Base-by-base conservation (phyloP, 805 yeast genomes). In the Maudiozyma turicensis region DNA sequence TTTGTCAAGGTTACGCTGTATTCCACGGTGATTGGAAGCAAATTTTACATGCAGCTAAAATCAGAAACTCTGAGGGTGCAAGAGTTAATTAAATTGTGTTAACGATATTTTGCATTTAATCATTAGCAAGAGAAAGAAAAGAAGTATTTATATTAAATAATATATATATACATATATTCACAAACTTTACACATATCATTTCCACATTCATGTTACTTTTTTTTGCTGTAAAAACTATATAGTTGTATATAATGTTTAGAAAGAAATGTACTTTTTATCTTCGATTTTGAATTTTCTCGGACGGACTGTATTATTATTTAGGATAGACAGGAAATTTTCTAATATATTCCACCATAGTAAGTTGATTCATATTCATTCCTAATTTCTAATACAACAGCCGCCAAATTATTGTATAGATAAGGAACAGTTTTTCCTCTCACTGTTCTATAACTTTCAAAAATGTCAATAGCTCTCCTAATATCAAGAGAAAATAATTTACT, bases 341-440 rank as follows among this genome's bases (percentile, higher is more conserved):
- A 35, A 35, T n/a, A 35, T 35, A 13, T 32, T n/a, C 11, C 13
- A n/a, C 8, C 6, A 13, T 35, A 14, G 14, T 35, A 35, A 11
- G 15, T 35, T 13, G 20, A 9, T 38, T 45, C 35, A 45, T 38
- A 42, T 31, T 45, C 43, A 15, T 11, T 45, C 20, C 20, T 32
- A 10, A 48, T 43, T 40, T 59, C 65, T 40, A 56, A 60, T 52
- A 63, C 44, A 9, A 63, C 55, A 41, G 63, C 65, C 11, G 64
- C 65, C 6, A 67, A 43, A 8, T 68, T 64, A 50, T 67, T 68
- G 48, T 68, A 68, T 42, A 68, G 49, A 67, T 70, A 67, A 13
- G 71, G 65, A n/a, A 68, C 64, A 0, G 68, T 57, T 58, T 62
- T 63, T 39, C 63, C 64, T n/a, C 61, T 65, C 6, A 57, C 60